These are phyloP conservation scores for Kitagawia praeruptora DNA, from an alignment of 129 eudicot species.

Conservation along the genomic window DNA sequence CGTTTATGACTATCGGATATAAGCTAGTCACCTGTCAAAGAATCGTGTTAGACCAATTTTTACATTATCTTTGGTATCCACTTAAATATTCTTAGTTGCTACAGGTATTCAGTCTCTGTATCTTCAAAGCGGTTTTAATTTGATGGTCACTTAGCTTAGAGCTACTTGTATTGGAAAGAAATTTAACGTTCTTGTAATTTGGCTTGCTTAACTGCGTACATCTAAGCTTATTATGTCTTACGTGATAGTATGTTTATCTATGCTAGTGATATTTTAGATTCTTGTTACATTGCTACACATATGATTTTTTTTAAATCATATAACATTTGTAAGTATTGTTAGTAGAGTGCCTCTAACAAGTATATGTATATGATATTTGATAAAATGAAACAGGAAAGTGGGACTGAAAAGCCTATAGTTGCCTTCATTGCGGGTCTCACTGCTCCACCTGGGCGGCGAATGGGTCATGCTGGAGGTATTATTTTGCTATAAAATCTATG, in stretches of 20 bases:
- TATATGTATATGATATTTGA: not conserved
- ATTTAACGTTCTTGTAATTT: too few relatives aligned
- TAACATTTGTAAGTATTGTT: not conserved
- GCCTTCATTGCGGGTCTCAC: constrained; percentile 99
- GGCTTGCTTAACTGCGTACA: not conserved
- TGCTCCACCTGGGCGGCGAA: constrained; percentile 98
- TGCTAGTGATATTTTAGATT: not conserved
- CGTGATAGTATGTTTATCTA: not conserved
- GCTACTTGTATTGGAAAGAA: too few relatives aligned
- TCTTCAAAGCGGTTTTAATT: too few relatives aligned
- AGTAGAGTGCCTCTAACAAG: not conserved
- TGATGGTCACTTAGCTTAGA: too few relatives aligned
- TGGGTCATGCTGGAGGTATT: constrained; percentile 99
- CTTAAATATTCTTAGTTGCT: not conserved
- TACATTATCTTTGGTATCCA: not conserved
- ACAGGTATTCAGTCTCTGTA: not conserved
- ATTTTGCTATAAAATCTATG: not conserved
- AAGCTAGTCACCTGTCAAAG: not conserved
- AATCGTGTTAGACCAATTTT: not conserved
- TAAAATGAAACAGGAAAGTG: constrained; percentile 72
- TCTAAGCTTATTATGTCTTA: not conserved
- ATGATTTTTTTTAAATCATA: not conserved
- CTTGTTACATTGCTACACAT: not conserved
- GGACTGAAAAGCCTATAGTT: constrained; percentile 92
- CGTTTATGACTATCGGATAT: not conserved